Evolutionary conservation across 2,329 filamentous ascomycete species (phyloP).

Genomic region (Colletotrichum sidae): DNA sequence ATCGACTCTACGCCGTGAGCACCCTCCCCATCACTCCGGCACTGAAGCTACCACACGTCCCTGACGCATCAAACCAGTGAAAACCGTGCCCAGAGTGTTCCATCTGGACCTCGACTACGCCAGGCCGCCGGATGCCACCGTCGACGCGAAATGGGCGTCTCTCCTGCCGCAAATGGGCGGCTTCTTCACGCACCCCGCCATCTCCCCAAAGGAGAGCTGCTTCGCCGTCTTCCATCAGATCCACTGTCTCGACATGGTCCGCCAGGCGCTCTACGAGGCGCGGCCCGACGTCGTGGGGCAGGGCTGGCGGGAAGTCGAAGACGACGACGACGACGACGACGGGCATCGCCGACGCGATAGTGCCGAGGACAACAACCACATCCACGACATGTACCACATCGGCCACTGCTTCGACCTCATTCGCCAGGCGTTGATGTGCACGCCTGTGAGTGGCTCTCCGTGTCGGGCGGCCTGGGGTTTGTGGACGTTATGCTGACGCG

Average conservation of each 20-base stretch:
- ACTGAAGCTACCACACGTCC: no score
- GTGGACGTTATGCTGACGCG: background rate
- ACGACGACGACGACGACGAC: background rate
- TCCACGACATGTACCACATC: constrained; percentile 9
- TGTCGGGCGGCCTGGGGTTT: no score
- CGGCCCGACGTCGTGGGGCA: background rate
- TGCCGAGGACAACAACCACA: background rate
- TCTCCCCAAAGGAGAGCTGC: constrained; percentile 11
- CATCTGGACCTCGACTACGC: constrained; percentile 2
- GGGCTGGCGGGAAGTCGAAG: background rate
- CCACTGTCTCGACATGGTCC: constrained; percentile 41
- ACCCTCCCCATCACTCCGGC: no score
- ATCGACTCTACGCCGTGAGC: no score
- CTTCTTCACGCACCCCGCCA: constrained; percentile 4
- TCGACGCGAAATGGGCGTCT: constrained; percentile 11
- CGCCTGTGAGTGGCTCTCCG: background rate
- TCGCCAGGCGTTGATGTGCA: constrained; percentile 10
- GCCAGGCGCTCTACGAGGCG: constrained; percentile 15
- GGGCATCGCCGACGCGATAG: no score
- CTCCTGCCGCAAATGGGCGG: constrained; percentile 8
- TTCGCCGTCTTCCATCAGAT: constrained; percentile 39
- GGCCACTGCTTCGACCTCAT: constrained; percentile 22
- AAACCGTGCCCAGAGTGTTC: no score
- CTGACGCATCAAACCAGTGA: no score
- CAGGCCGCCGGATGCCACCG: constrained; percentile 2